phyloP scores from a whole-genome alignment of 345 rosid species.

The Turritis glabra region DNA sequence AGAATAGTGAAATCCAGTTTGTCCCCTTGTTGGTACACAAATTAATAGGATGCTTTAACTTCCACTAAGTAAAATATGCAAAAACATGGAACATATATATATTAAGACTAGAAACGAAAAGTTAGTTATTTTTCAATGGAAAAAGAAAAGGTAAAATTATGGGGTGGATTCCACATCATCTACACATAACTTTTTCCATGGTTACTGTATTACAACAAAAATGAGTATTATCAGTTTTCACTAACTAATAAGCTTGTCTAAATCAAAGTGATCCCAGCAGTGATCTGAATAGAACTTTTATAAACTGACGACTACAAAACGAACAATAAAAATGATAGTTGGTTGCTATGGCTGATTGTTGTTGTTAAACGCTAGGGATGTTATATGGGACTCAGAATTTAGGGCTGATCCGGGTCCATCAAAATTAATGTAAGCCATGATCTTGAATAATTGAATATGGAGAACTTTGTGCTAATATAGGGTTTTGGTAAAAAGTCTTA shows the following conservation, averaged over 20 bases:
- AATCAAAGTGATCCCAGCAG: neutral
- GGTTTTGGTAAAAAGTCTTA: too few species aligned
- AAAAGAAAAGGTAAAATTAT: neutral
- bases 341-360: too few species aligned
- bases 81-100: neutral
- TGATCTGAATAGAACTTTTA: neutral
- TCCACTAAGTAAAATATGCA: constrained; percentile 26
- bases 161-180: constrained; percentile 35
- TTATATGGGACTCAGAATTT: too few species aligned
- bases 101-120: neutral
- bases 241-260: neutral
- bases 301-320: too few species aligned
- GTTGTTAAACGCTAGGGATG: too few species aligned
- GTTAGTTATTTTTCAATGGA: neutral
- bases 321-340: too few species aligned
- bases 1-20: constrained; percentile 17
- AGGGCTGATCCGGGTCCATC: too few species aligned
- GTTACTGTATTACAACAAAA: too few species aligned
- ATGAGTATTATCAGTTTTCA: neutral
- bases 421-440: too few species aligned
- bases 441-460: too few species aligned
- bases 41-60: constrained; percentile 21
- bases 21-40: constrained; percentile 31
- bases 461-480: too few species aligned
- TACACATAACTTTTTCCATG: neutral